Base-by-base conservation (phyloP, 2,329 filamentous ascomycete species). In the Boeremia lycopersici region DNA sequence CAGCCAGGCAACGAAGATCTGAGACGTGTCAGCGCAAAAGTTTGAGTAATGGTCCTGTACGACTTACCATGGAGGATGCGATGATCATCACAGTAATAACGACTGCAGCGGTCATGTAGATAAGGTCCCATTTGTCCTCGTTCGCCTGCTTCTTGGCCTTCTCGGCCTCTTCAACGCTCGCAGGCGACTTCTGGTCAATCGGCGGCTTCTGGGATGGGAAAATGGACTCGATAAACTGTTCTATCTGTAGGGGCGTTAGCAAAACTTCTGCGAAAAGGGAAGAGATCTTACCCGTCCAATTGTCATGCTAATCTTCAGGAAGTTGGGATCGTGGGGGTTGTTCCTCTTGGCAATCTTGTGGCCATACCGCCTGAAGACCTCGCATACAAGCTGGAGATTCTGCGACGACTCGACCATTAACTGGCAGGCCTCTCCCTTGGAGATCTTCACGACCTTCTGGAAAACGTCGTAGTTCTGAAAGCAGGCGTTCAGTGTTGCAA, bases 361-460 rank as follows among this genome's bases (percentile, higher is more conserved):
- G 8, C 86, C 82, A 69, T 96, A 96, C 65, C 77, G 82, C 69
- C 85, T 85, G 82, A 98, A 98, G 11, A 91, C 85, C 6, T 91
- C 87, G 73, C 90, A 96, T 4, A 96, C 85, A 1, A 90, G 80
- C 50, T 84, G 83, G 46, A 98, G 82, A 73, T 97, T 97, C 73
- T 98, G 93, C 6, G 93, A 96, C 10, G 91, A 96, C 68, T 96
- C 86, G 58, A 87, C 83, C 95, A 99, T 98, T 66, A 98, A 81
- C 64, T 89, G 83, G 75, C 95, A 98, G 33, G 95, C 93, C 63
- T 93, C 86, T 29, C 95, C 95, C 80, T 96, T 98, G 53, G 90
- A 93, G 76, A 99, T 97, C 80, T 99, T 99, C 79, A 99, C 81
- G 70, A 97, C 95, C 61, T 84, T 86, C 72, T 93, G 78, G 73